Evolutionary conservation across 1,139 yeast species (phyloP), one percentile per base, ranked within the genome.

Genomic region (Suhomyces coccinellae): DNA sequence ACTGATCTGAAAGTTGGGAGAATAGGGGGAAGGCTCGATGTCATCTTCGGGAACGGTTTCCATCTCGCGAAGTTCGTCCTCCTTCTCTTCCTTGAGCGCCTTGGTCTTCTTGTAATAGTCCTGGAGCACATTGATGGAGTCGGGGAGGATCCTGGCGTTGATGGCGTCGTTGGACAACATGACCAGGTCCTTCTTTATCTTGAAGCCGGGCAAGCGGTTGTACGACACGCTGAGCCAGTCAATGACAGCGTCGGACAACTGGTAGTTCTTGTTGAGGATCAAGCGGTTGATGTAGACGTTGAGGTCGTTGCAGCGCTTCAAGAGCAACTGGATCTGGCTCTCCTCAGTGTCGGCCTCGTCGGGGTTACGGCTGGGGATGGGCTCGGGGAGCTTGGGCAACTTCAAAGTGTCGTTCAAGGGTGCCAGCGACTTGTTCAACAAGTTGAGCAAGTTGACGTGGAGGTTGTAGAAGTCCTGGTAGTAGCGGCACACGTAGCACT

Each of bases 391-490:
- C 51, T 66, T 71, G 6, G 79, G 78, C 16, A 72, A 57, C 39
- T 53, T 59, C 32, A 65, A 49, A 4, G 51, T 40, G 10, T 48
- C 55, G n/a, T 47, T 47, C 26, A 42, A 36, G 4, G 54, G 47
- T 5, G 52, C 54, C 28, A 42, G 47, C n/a, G 52, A 38, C 35
- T 50, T 37, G 45, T 55, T 56, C 36, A 60, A 47, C 38, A 65
- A 53, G 7, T 52, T 55, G 34, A 61, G 53, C 36, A 67, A 52
- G 32, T 55, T 43, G 17, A 65, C 61, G 52, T 73, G 77, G 34
- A 73, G 59, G 42, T 70, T 65, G 52, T 73, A 73, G 46, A 73
- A 73, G 47, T 73, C 76, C 55, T 71, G 76, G 53, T 73, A 73
- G 52, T 65, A 70, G 35, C 75, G 64, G 41, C 73, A 65, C 15